Evolutionary conservation across 1,139 yeast genomes (phyloP), one percentile per base, ranked within the genome.

Genomic region (Yamadazyma diddensiae): DNA sequence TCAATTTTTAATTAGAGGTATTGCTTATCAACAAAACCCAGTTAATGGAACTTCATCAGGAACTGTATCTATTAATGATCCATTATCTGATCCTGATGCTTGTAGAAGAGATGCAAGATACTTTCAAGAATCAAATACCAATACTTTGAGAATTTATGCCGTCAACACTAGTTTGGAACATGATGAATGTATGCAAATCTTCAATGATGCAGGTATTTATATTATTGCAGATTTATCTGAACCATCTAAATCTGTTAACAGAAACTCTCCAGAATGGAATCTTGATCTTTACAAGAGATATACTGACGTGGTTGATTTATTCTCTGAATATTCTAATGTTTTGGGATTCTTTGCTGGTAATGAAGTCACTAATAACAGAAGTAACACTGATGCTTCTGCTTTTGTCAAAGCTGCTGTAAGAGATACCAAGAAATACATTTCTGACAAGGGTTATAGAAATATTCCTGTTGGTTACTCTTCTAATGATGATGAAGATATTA

Each of bases 381-480:
- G 77, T 55, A 83, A 79, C 56, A 83, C 95, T 29, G 77, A 70
- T 39, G 79, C 95, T 34, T 87, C 95, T 25, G 83, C 95, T 24
- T 85, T 75, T 57, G 94, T 87, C 51, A 87, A 86, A 70, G 95
- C 95, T 38, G 94, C 88, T 30, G 77, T 86, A 43, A 79, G 94
- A 70, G 94, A 83, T 57, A 74, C 82, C 66, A 86, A 84, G 65
- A 70, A 77, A 30, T 86, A 87, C 65, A 75, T 86, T 56, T 65
- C 68, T 48, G 69, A 67, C 44, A 70, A 82, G 59, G 72, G 73
- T 31, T 81, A 82, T 62, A 75, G 95, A 62, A 39, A 57, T 19
- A 82, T 83, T 48, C 95, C 95, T 24, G 88, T 87, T 37, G 96
- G 96, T 43, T 86, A 86, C 67, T 80, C 94, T 33, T 85, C 95